These are phyloP conservation scores for Boletus edulis DNA, from an alignment of 768 basidiomycete genomes.

Conservation along the genomic window DNA sequence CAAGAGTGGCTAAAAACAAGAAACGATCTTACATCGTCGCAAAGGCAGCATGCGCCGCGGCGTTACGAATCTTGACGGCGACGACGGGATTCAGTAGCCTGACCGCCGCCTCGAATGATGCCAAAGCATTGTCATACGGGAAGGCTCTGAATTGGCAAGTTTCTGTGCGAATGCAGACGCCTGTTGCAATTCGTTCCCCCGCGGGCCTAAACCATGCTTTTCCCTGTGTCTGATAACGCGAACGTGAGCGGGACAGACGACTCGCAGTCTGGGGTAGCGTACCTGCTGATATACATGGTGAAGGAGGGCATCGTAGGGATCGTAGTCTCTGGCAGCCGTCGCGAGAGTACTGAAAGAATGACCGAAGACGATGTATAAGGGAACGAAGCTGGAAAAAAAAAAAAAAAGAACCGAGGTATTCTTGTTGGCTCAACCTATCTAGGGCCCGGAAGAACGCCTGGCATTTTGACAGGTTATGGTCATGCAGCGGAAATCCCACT, in stretches of 20 bases:
- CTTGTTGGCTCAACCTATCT: background rate
- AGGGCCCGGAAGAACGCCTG: background rate
- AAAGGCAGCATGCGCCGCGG: slow-evolving; percentile 79
- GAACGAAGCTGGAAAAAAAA: background rate
- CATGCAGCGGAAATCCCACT: background rate
- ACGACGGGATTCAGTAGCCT: slow-evolving; percentile 75
- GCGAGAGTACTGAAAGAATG: background rate
- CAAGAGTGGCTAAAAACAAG: background rate
- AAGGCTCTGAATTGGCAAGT: slow-evolving; percentile 72
- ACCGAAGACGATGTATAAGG: slow-evolving; percentile 12
- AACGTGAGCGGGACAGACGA: background rate
- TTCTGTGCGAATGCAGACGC: slow-evolving; percentile 72
- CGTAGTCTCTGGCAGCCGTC: slow-evolving; percentile 60
- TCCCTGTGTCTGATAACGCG: slow-evolving; percentile 60
- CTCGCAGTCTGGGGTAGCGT: slow-evolving; percentile 9
- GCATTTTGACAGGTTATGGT: background rate
- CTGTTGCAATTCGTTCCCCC: slow-evolving; percentile 72
- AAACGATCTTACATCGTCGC: slow-evolving; percentile 52
- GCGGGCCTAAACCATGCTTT: slow-evolving; percentile 86
- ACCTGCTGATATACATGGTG: slow-evolving; percentile 80
- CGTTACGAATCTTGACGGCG: slow-evolving; percentile 76
- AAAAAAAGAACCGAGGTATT: background rate
- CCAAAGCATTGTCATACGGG: slow-evolving; percentile 77
- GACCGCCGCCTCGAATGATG: slow-evolving; percentile 77
- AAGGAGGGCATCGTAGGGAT: slow-evolving; percentile 74